Conservation (phyloP, 495 filamentous ascomycete genomes). For the Penicillium daleae region DNA sequence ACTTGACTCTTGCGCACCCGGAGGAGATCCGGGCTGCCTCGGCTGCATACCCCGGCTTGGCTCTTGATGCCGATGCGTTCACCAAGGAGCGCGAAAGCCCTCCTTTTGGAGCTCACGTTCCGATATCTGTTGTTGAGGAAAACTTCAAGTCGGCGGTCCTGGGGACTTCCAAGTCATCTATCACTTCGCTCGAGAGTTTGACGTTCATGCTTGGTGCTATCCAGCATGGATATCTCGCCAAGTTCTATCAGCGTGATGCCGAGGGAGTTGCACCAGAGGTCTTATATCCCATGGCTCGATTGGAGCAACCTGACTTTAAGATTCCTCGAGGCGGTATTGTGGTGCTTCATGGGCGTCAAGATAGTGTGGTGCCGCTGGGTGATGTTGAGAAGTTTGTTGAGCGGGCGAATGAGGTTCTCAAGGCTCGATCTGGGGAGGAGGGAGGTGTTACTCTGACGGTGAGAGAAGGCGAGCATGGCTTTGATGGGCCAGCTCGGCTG, state of each 20-base stretch:
- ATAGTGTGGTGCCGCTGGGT: conserved; percentile 27
- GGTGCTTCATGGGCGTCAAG: conserved; percentile 31
- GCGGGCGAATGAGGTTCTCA: conserved; percentile 23
- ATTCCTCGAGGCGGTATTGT: conserved; percentile 31
- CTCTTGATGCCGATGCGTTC: conserved; percentile 16
- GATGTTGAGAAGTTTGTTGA: conserved; percentile 31
- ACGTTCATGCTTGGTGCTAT: conserved; percentile 24
- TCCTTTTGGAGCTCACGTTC: conserved; percentile 11
- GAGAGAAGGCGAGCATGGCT: conserved; percentile 35
- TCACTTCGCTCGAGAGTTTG: conserved; percentile 8
- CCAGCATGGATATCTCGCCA: conserved; percentile 17
- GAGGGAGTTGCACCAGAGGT: conserved; percentile 16
- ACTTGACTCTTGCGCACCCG: conserved; percentile 30
- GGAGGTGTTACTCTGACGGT: conserved; percentile 26
- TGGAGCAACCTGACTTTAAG: conserved; percentile 23
- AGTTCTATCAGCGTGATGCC: conserved; percentile 25
- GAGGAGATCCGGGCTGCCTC: conserved; percentile 27
- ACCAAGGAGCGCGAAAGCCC: background rate
- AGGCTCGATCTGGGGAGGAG: conserved; percentile 20
- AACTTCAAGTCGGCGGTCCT: conserved; percentile 9
- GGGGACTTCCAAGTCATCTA: conserved; percentile 21
- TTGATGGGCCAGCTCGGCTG: conserved; percentile 24
- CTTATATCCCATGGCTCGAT: conserved; percentile 21
- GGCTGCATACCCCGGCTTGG: conserved; percentile 28
- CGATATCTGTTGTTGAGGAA: conserved; percentile 22